These are phyloP conservation scores for Coniella vitis DNA, from an alignment of 2,329 filamentous ascomycete genomes.

Conservation along the genomic window DNA sequence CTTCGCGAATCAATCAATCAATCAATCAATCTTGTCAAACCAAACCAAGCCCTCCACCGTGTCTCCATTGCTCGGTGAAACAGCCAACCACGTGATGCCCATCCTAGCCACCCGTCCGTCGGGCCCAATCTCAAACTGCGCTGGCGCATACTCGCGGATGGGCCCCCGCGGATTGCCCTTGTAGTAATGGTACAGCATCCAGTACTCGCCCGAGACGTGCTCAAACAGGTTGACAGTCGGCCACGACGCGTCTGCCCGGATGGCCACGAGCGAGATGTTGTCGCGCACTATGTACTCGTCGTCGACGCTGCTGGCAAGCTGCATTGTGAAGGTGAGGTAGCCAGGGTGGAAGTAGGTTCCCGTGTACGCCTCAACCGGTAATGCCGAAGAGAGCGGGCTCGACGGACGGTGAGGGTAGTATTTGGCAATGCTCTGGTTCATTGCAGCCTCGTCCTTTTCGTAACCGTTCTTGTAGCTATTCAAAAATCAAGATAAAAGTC, in stretches of 20 bases:
- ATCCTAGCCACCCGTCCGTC: slow-evolving; percentile 23
- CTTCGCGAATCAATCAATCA: neutral
- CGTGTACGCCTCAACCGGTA: slow-evolving; percentile 29
- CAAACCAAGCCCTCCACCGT: slow-evolving; percentile 25
- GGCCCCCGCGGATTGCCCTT: slow-evolving; percentile 21
- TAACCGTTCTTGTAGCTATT: slow-evolving; percentile 19
- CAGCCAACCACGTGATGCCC: slow-evolving; percentile 24
- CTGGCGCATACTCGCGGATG: slow-evolving; percentile 23
- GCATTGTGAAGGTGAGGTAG: slow-evolving; percentile 30
- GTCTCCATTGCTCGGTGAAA: slow-evolving; percentile 17
- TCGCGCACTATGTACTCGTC: neutral
- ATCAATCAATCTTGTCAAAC: slow-evolving; percentile 22
- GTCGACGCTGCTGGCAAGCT: slow-evolving; percentile 6
- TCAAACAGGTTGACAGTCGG: slow-evolving; percentile 25
- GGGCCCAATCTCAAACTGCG: slow-evolving; percentile 26
- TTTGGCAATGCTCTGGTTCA: slow-evolving; percentile 26
- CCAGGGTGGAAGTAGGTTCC: slow-evolving; percentile 39
- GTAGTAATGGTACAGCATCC: slow-evolving; percentile 23
- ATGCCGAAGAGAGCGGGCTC: slow-evolving; percentile 27
- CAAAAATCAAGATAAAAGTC: slow-evolving; percentile 8
- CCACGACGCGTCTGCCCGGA: slow-evolving; percentile 26
- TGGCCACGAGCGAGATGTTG: slow-evolving; percentile 19
- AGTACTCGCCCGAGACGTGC: slow-evolving; percentile 31
- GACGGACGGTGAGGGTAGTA: slow-evolving; percentile 32
- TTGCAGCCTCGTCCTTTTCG: slow-evolving; percentile 17